phyloP scores from a whole-genome alignment of 129 eudicot genomes.

The Tanacetum coccineum region DNA sequence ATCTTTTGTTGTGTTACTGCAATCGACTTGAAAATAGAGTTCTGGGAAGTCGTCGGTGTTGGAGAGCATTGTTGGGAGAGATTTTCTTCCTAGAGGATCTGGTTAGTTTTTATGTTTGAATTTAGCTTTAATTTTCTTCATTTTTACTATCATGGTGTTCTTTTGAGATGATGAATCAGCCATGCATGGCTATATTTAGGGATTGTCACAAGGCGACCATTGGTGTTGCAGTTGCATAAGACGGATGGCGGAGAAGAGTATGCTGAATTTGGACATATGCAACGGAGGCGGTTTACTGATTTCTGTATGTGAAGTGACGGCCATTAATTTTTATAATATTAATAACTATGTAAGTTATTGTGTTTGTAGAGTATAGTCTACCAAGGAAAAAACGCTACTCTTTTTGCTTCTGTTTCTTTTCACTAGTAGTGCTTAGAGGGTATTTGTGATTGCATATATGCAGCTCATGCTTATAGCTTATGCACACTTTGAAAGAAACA shows the following conservation, averaged over 20 bases:
- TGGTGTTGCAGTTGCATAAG: constrained; percentile 55
- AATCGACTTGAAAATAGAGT: constrained; percentile 38
- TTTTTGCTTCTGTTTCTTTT: no score
- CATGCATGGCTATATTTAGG: constrained; percentile 15
- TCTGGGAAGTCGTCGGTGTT: constrained; percentile 64
- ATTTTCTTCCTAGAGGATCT: constrained; percentile 58
- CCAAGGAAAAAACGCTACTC: neutral
- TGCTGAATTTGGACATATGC: constrained; percentile 59
- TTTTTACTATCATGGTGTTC: neutral
- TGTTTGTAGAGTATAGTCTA: neutral
- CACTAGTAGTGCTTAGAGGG: no score
- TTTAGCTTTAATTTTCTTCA: neutral
- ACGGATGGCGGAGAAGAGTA: constrained; percentile 49
- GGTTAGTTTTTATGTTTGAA: constrained; percentile 24
- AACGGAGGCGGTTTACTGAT: constrained; percentile 43
- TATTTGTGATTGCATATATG: no score
- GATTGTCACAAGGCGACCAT: constrained; percentile 57
- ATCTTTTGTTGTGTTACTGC: constrained; percentile 16
- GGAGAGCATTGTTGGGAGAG: constrained; percentile 58
- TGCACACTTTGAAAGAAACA: no score
- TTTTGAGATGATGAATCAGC: constrained; percentile 14
- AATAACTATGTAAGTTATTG: neutral
- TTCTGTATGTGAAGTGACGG: constrained; percentile 43
- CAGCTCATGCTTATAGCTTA: no score
- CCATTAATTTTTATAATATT: neutral